These are phyloP conservation scores for Curvularia verruculosa DNA, from an alignment of 2,329 filamentous ascomycete genomes.

Conservation along the genomic window DNA sequence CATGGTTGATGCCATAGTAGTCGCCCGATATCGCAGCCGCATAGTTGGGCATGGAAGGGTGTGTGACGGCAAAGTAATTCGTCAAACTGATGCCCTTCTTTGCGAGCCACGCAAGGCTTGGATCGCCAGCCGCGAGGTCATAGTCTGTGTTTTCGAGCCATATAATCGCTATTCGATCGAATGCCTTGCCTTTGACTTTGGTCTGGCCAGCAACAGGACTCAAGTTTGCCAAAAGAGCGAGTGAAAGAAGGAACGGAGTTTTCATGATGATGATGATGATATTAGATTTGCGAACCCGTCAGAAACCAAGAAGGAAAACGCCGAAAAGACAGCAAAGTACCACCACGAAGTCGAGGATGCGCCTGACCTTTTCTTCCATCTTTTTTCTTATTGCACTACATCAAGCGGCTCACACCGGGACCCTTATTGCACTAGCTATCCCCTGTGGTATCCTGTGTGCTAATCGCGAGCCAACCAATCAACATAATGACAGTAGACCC, in stretches of 20 bases:
- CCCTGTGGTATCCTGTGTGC: background rate
- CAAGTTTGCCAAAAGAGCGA: constrained; percentile 20
- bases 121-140: constrained; percentile 67
- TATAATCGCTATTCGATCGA: constrained; percentile 73
- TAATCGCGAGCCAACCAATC: constrained; percentile 5
- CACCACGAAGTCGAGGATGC: background rate
- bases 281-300: background rate
- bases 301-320: background rate
- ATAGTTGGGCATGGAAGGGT: constrained; percentile 78
- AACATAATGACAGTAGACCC: background rate
- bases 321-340: background rate
- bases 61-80: constrained; percentile 65
- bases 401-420: background rate
- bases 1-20: constrained; percentile 74
- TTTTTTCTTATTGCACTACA: background rate
- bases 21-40: constrained; percentile 71
- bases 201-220: constrained; percentile 51
- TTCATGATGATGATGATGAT: constrained; percentile 5
- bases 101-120: constrained; percentile 64
- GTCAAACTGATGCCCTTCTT: constrained; percentile 66
- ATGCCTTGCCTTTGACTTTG: constrained; percentile 71
- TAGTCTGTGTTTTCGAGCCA: constrained; percentile 81
- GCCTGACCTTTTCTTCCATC: background rate
- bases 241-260: constrained; percentile 15
- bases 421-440: background rate